A percentile compares a stretch with the other conserved stretches of the same genome.
phyloP scores from a whole-genome alignment of 2,329 filamentous ascomycete genomes.

The Fusarium napiforme region DNA sequence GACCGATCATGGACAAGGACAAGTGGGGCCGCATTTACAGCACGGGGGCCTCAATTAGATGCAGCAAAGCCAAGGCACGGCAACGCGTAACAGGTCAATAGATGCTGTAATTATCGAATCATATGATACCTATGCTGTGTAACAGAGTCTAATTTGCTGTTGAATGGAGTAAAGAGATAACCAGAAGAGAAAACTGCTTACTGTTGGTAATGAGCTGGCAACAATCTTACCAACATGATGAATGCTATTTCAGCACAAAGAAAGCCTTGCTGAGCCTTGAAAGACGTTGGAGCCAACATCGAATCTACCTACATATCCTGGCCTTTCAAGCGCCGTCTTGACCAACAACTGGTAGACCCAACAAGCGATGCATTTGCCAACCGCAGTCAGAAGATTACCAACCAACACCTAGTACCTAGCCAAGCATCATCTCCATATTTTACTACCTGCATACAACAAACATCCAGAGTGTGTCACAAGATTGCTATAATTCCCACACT shows the following conservation, averaged over 20 bases:
- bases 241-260: neutral
- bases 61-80: neutral
- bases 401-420: neutral
- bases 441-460: neutral
- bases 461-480: neutral
- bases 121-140: neutral
- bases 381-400: neutral
- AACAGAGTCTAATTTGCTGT: neutral
- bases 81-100: neutral
- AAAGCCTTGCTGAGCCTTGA: conserved; percentile 12
- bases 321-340: conserved; percentile 5
- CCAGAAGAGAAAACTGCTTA: neutral
- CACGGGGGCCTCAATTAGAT: conserved; percentile 8
- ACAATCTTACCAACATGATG: neutral
- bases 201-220: neutral
- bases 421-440: neutral
- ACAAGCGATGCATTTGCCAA: conserved; percentile 5
- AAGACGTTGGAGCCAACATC: neutral
- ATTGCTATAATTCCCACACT: neutral
- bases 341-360: conserved; percentile 7
- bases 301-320: neutral
- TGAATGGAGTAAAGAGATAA: neutral
- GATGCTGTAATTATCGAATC: neutral
- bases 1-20: conserved; percentile 12
- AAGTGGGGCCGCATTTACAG: conserved; percentile 31